Conservation (phyloP, 805 yeast genomes). For the Scheffersomyces coipomensis region DNA sequence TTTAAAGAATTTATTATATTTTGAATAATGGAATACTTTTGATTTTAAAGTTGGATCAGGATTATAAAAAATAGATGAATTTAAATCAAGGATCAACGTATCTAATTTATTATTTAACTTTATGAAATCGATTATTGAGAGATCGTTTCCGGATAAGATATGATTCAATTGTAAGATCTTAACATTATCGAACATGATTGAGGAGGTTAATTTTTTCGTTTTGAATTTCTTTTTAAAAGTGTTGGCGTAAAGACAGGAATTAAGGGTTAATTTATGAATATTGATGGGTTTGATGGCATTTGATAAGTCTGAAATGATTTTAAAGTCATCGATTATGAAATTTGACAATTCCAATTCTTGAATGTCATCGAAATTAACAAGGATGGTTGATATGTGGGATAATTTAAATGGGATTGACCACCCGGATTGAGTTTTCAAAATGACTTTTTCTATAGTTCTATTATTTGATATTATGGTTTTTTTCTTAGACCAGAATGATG, state of each 20-base stretch:
- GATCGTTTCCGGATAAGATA: constrained; percentile 43
- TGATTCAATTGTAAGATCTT: constrained; percentile 33
- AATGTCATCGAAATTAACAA: constrained; percentile 37
- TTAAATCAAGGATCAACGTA: constrained; percentile 45
- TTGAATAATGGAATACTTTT: constrained; percentile 27
- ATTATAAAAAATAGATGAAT: constrained; percentile 41
- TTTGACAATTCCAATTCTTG: constrained; percentile 43
- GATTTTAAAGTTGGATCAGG: constrained; percentile 2
- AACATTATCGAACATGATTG: constrained; percentile 42
- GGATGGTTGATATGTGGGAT: constrained; percentile 44
- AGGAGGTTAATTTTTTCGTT: constrained; percentile 7
- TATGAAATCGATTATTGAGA: constrained; percentile 49
- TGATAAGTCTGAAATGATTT: constrained; percentile 14
- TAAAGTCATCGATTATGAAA: constrained; percentile 46
- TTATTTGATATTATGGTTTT: constrained; percentile 1
- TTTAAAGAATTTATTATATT: constrained; percentile 27
- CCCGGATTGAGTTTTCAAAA: constrained; percentile 43
- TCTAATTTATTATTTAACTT: constrained; percentile 31
- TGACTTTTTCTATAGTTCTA: constrained; percentile 30
- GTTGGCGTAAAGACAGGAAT: constrained; percentile 20
- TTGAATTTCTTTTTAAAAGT: constrained; percentile 10
- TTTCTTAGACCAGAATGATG: constrained; percentile 4
- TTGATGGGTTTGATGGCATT: constrained; percentile 29
- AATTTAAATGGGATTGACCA: constrained; percentile 52
- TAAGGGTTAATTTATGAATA: constrained; percentile 14